A percentile compares a stretch with the other conserved stretches of the same genome.
Evolutionary conservation across 108 stramenopile species (phyloP).

Genomic region (Nitzschia putrida): DNA sequence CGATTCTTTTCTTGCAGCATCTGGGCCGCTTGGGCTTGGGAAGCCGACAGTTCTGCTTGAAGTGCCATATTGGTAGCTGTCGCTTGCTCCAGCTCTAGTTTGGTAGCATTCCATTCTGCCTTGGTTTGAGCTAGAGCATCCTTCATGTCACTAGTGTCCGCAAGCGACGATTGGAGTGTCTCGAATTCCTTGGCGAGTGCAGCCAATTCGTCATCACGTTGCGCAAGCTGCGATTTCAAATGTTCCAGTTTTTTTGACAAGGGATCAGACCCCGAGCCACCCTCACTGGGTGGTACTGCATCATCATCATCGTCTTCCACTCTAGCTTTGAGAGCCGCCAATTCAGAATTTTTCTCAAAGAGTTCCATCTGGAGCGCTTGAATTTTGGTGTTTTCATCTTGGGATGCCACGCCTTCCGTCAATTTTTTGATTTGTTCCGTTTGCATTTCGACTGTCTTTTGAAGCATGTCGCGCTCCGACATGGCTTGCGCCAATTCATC

Average conservation of each 20-base stretch:
- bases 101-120: not conserved
- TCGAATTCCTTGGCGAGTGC: constrained; percentile 4
- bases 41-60: not conserved
- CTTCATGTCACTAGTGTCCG: not conserved
- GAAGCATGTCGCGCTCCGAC: constrained; percentile 50
- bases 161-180: not conserved
- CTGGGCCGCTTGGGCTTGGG: constrained; percentile 4
- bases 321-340: constrained; percentile 51
- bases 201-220: constrained; percentile 3
- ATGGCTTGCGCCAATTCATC: constrained; percentile 45
- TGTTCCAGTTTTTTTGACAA: not conserved
- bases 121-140: not conserved
- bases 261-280: not conserved
- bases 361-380: constrained; percentile 37
- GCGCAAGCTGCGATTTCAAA: not conserved
- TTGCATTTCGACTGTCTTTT: constrained; percentile 59
- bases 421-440: constrained; percentile 43
- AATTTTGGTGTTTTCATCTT: constrained; percentile 3
- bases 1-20: constrained; percentile 9
- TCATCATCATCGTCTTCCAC: constrained; percentile 36
- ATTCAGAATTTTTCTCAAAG: constrained; percentile 65
- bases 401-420: constrained; percentile 10
- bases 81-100: not conserved
- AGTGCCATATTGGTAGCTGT: not conserved
- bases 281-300: no score